Base-by-base conservation (phyloP, 1,139 yeast genomes). In the Diutina neorugosa region DNA sequence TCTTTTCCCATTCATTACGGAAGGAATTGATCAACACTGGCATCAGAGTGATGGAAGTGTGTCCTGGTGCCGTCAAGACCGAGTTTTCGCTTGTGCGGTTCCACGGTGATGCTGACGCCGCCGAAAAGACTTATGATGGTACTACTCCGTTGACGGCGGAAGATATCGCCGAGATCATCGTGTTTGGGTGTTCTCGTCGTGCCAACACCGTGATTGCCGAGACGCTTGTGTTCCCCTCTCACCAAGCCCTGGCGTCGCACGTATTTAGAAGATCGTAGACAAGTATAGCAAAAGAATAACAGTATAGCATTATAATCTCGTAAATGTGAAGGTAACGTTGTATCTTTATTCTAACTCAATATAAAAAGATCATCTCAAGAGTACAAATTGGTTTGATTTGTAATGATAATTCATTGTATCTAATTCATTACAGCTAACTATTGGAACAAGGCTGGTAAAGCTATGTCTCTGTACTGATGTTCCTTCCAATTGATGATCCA, bases 31-130 rank as follows among this genome's bases (percentile, higher is more conserved):
- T 57, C 53, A 53, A 51, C 54, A 58, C 60, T 16, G 48, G 53
- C 8, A 57, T 58, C 48, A 49, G 60, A 11, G 60, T 58, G 23
- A 41, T 58, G 54, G 60, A 58, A 53, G 57, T 58, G 21, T 57
- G 56, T 44, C 60, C 60, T 1, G 60, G 60, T 2, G 58, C 58
- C 12, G 59, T 57, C 21, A 57, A 57, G 56, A 58, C 60, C 25
- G 60, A 58, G 54, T 58, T 58, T 44, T 54, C 58, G 50, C 44
- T 56, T 52, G 58, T 58, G 44, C 55, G 60, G 5, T 56, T 55
- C 54, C 55, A 56, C 25, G 60, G 60, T 21, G 60, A 58, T 47
- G 51, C 55, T 47, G 52, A 51, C 12, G 54, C 56, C 4, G 60
- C 60, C 14, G 56, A 54, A 16, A 54, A 56, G 52, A 58, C 56